Evolutionary conservation across 2,329 filamentous ascomycete species (phyloP).

Genomic region (Aureobasidium sp.): DNA sequence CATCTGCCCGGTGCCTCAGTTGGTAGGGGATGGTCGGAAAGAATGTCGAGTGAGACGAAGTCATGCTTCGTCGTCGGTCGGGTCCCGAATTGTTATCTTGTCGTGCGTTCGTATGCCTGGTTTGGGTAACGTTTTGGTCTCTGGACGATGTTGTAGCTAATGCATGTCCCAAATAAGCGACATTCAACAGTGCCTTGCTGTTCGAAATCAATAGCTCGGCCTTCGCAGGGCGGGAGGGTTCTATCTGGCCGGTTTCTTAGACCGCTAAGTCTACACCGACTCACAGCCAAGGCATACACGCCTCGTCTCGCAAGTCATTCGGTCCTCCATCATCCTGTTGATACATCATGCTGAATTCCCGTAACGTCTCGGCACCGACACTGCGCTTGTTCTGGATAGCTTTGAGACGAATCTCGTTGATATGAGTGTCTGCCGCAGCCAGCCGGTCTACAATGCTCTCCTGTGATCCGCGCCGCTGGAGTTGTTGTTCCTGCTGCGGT

Average conservation of each 20-base stretch:
- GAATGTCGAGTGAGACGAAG: background rate
- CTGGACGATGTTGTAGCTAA: background rate
- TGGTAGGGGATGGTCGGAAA: background rate
- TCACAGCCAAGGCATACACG: slow-evolving; percentile 1
- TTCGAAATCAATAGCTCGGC: background rate
- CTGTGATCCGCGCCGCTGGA: slow-evolving; percentile 3
- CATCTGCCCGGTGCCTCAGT: background rate
- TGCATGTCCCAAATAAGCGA: background rate
- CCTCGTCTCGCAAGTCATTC: background rate
- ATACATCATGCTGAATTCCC: slow-evolving; percentile 16
- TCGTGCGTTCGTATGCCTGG: background rate
- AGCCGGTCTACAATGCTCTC: slow-evolving; percentile 9
- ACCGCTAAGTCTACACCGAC: background rate
- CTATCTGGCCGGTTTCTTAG: background rate
- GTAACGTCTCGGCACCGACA: slow-evolving; percentile 32
- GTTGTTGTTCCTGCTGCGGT: background rate
- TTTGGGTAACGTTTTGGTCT: background rate
- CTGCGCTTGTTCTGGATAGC: slow-evolving; percentile 32
- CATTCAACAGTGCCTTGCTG: background rate
- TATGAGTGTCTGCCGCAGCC: slow-evolving; percentile 10
- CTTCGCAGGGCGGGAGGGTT: background rate
- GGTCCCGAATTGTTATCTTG: background rate
- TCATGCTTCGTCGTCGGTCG: background rate
- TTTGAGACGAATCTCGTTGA: slow-evolving; percentile 21
- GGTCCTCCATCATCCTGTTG: background rate